These are phyloP conservation scores for Viola pubescens DNA, from an alignment of 441 rosid genomes.

Conservation along the genomic window DNA sequence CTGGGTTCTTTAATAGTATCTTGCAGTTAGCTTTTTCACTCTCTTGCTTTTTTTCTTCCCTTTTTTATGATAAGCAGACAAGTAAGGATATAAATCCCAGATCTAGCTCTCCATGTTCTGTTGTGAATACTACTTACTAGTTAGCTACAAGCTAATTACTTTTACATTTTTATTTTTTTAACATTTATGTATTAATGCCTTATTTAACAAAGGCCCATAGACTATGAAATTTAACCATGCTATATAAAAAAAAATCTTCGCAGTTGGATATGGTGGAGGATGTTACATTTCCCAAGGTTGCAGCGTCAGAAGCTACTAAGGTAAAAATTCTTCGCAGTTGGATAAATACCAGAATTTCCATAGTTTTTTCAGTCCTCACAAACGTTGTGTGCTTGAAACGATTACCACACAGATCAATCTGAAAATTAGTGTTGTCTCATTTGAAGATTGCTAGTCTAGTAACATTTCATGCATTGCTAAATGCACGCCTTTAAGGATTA, in stretches of 20 bases:
- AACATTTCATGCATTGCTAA: background rate
- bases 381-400: slow-evolving; percentile 12
- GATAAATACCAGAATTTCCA: too few species aligned
- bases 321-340: slow-evolving; percentile 22
- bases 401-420: slow-evolving; percentile 5
- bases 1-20: too few species aligned
- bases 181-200: background rate
- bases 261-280: slow-evolving; percentile 58
- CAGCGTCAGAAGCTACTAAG: slow-evolving; percentile 36
- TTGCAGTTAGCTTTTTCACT: too few species aligned
- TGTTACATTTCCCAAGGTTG: slow-evolving; percentile 50
- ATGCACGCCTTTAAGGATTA: background rate
- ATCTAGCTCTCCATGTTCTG: background rate
- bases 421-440: background rate
- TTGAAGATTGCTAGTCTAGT: background rate
- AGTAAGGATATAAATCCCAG: too few species aligned
- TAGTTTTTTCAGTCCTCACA: too few species aligned
- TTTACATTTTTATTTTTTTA: background rate
- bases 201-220: background rate
- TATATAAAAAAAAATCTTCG: slow-evolving; percentile 23
- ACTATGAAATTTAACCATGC: slow-evolving; percentile 7
- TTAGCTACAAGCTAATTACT: background rate
- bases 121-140: background rate
- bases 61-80: too few species aligned
- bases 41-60: too few species aligned